Base-by-base conservation (phyloP, 371 early-diverging fungal species). In the Mortierella sp. region DNA sequence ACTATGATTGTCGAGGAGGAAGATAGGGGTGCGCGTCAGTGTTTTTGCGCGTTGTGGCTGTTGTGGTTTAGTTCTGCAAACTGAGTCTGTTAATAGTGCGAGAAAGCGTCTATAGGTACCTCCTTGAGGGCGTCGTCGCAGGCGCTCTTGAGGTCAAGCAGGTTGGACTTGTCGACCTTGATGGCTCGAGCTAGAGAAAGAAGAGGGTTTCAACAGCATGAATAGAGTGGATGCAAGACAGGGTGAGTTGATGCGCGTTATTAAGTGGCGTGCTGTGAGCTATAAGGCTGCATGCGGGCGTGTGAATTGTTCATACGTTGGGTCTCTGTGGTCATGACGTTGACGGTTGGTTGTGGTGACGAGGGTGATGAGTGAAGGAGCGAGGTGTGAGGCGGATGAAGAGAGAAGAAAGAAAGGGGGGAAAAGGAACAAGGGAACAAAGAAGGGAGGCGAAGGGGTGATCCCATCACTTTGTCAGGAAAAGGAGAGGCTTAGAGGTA, bases 81-180 rank as follows among this genome's bases (percentile, higher is more conserved):
- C 14, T 45, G n/a, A 16, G 24, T 11, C 0, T 6, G 71, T 16
- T 3, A 7, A 1, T 24, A 34, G 28, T 6, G 45, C 3, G 31
- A 63, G 19, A 16, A 0, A 60, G 13, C 16, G n/a, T 3, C 26
- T 3, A 7, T 21, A 48, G 7, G 16, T 85, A 85, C 86, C 86
- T 82, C 86, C 48, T 82, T 76, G 72, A 85, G 71, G 11, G 86
- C 86, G 28, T 85, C 86, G 55, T 85, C 86, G 55, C 86, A 82
- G n/a, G 86, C 86, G 42, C 68, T 79, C 80, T 85, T 85, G 70
- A 85, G 71, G 72, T 85, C 86, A 28, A 77, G 34, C 70, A 85
- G 57, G 55, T 31, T 85, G 78, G 86, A 85, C 78, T 85, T 85
- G 82, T 85, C 86, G 63, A 76, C 82, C 78, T 82, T 85, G 78